Conservation (phyloP, 305 asterid genomes). For the Vinca major region DNA sequence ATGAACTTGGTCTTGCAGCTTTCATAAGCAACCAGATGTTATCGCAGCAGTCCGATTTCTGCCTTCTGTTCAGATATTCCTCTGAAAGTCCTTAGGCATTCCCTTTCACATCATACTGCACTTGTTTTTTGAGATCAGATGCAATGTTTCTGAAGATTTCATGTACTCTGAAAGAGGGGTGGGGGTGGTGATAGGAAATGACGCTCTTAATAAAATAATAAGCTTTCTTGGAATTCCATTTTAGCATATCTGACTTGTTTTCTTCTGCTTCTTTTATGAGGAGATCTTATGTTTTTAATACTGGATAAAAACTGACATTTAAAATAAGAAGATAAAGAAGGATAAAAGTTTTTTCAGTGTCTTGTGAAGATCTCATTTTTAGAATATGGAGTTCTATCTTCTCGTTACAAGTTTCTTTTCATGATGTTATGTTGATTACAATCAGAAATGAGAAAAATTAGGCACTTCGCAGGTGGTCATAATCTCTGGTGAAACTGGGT, state of each 20-base stretch:
- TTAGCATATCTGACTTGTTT: neutral
- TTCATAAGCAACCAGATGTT: neutral
- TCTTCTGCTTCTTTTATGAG: neutral
- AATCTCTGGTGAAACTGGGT: constrained; percentile 96
- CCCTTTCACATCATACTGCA: neutral
- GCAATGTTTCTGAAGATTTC: neutral
- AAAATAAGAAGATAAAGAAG: neutral
- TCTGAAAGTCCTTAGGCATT: neutral
- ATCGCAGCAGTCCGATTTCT: neutral
- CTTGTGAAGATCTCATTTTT: neutral
- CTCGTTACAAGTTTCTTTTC: neutral
- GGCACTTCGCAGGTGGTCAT: constrained; percentile 54
- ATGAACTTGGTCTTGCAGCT: neutral
- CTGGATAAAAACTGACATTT: neutral
- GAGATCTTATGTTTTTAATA: neutral
- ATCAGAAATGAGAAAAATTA: constrained; percentile 16
- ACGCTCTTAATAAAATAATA: neutral
- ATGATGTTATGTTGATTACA: neutral
- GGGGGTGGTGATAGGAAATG: neutral
- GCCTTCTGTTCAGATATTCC: neutral
- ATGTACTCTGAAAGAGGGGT: neutral
- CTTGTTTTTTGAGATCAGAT: neutral
- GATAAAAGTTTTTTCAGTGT: neutral
- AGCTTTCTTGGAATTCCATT: neutral
- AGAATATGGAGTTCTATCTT: neutral